Evolutionary conservation across 2,329 filamentous ascomycete genomes (phyloP), one percentile per base, ranked within the genome.

Genomic region (Pseudogymnoascus sp.): DNA sequence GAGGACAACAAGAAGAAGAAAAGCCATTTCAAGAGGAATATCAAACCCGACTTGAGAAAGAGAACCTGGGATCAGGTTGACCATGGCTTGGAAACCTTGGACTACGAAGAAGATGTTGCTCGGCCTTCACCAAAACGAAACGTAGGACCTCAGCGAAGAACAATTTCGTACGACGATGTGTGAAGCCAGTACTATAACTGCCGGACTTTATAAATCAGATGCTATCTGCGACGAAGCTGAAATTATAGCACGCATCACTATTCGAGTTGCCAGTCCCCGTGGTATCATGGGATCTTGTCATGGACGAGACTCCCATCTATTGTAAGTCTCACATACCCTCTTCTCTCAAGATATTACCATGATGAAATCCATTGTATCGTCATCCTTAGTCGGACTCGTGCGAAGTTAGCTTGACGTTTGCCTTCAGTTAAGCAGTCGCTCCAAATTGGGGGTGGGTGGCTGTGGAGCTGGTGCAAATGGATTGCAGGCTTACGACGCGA

Each of bases 351-450:
- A 31, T 42, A 61, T 51, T 63, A 72, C 69, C 72, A 88, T 93
- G 91, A 96, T 93, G 91, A 95, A 86, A 92, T 81, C 75, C 76
- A 78, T 83, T 78, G 82, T 92, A 93, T 92, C 89, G 90, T 96
- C 91, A 96, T 96, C 91, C 91, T 96, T 96, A 96, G 90, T 81
- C 91, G 83, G 87, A 96, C 76, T 78, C 77, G 73, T 74, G 74
- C 72, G 70, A 70, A 63, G 67, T 67, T 68, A 62, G 64, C 66
- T 71, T 68, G 65, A 67, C 4, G 40, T 45, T 62, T 45, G 61
- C 16, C 39, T 54, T 62, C 23, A 45, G 37, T 29, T 47, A 45
- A 34, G 29, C 40, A 54, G 40, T 71, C 64, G 66, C 67, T 70
- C 61, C 47, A 63, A 63, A 66, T 67, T 68, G 71, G 69, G 54